Conservation (phyloP, 345 rosid species). For the Rhizophora mangle region DNA sequence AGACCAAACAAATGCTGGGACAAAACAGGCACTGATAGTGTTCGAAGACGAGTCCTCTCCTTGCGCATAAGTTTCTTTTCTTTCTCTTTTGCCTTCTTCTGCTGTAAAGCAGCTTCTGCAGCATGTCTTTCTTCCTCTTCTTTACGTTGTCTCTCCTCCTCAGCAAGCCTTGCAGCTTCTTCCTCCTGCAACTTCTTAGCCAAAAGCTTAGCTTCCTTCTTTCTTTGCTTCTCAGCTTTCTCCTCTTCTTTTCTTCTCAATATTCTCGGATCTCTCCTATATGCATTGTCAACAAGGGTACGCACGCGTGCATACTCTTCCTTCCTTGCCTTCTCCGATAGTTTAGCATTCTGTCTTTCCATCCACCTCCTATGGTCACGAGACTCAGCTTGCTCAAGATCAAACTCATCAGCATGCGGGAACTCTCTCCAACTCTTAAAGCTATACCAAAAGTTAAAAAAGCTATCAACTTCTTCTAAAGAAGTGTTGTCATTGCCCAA, state of each 20-base stretch:
- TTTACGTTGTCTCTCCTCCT: constrained; percentile 69
- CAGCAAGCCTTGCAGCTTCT: constrained; percentile 78
- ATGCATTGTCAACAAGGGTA: constrained; percentile 87
- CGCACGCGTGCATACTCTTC: constrained; percentile 89
- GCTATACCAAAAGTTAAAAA: constrained; percentile 85
- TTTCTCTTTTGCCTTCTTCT: constrained; percentile 81
- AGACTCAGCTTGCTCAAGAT: constrained; percentile 90
- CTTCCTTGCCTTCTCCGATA: constrained; percentile 80
- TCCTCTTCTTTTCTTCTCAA: constrained; percentile 76
- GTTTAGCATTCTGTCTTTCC: constrained; percentile 96
- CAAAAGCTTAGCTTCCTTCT: constrained; percentile 70
- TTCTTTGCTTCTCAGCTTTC: constrained; percentile 86
- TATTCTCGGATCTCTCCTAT: constrained; percentile 86
- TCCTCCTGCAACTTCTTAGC: constrained; percentile 89
- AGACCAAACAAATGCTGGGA: constrained; percentile 56
- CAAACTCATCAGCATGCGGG: constrained; percentile 94
- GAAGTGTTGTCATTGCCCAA: constrained; percentile 70
- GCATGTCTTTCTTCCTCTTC: constrained; percentile 80
- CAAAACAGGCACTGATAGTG: constrained; percentile 59
- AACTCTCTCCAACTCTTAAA: constrained; percentile 99
- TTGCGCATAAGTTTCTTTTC: constrained; percentile 92
- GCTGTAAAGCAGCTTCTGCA: constrained; percentile 76
- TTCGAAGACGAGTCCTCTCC: constrained; percentile 82
- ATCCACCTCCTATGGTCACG: constrained; percentile 99
- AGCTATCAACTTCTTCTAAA: constrained; percentile 68